Conservation (phyloP, 2,329 filamentous ascomycete genomes). For the Davidsoniella australis region DNA sequence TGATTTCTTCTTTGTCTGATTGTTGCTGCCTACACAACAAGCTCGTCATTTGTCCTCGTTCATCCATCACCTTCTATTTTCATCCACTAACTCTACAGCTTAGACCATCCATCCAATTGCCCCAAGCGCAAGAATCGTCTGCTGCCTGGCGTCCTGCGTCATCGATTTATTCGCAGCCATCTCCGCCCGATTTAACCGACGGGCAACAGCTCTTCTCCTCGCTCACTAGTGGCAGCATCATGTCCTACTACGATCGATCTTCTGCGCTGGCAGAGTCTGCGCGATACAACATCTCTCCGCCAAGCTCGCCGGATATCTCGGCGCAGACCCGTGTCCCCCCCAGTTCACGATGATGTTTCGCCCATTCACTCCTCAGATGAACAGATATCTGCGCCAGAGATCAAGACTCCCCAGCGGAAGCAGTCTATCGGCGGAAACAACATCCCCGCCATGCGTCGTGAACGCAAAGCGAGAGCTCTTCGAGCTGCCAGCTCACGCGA, state of each 20-base stretch:
- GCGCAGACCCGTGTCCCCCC: neutral
- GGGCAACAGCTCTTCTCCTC: too few relatives aligned
- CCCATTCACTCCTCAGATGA: constrained; percentile 32
- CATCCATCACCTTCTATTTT: too few relatives aligned
- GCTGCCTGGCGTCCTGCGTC: neutral
- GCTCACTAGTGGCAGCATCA: neutral
- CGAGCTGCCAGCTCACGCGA: constrained; percentile 25
- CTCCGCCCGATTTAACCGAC: neutral
- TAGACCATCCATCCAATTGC: too few relatives aligned
- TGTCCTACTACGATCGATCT: neutral
- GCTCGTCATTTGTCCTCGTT: too few relatives aligned
- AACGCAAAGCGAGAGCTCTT: constrained; percentile 17
- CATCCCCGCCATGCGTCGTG: constrained; percentile 35
- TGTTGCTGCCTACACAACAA: too few relatives aligned
- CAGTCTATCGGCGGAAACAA: constrained; percentile 19
- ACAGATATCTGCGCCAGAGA: constrained; percentile 18
- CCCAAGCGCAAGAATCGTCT: too few relatives aligned
- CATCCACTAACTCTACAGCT: too few relatives aligned
- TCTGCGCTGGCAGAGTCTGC: neutral
- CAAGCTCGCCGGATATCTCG: constrained; percentile 34
- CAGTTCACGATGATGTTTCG: constrained; percentile 25
- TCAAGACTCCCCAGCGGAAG: neutral
- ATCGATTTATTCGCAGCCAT: constrained; percentile 3
- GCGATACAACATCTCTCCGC: constrained; percentile 32
- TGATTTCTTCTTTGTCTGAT: too few relatives aligned